Conservation (phyloP, 495 filamentous ascomycete species). For the Hapsidospora chrysogenum region DNA sequence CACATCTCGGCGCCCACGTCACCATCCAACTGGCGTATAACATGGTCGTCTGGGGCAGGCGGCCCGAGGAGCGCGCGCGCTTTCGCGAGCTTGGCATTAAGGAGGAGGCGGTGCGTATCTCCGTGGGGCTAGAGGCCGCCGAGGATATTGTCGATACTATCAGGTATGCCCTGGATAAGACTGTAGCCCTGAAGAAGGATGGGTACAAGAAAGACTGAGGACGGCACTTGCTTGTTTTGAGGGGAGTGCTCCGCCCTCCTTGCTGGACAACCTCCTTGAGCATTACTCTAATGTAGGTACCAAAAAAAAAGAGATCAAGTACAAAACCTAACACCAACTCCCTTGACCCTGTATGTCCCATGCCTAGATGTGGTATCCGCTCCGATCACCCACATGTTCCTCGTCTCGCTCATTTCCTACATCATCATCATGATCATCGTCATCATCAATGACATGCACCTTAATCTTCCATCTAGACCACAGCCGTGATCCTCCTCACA, state of each 20-base stretch:
- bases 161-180: slow-evolving; percentile 11
- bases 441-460: neutral
- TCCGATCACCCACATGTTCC: too few species aligned
- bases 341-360: neutral
- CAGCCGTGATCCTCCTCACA: slow-evolving; percentile 55
- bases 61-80: slow-evolving; percentile 7
- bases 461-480: slow-evolving; percentile 10
- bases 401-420: too few species aligned
- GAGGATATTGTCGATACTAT: slow-evolving; percentile 17
- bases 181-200: slow-evolving; percentile 3
- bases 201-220: too few species aligned
- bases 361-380: neutral
- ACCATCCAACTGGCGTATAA: slow-evolving; percentile 26
- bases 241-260: neutral
- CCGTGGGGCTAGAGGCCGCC: slow-evolving; percentile 23
- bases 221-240: neutral
- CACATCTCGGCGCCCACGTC: slow-evolving; percentile 29
- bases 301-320: too few species aligned
- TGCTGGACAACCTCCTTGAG: too few species aligned
- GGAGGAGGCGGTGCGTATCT: slow-evolving; percentile 18
- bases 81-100: slow-evolving; percentile 13
- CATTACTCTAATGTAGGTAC: too few species aligned
- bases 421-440: neutral
- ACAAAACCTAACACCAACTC: too few species aligned
- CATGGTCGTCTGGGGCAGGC: slow-evolving; percentile 15